These are phyloP conservation scores for Linum usitatissimum DNA, from an alignment of 345 rosid species.

Conservation along the genomic window DNA sequence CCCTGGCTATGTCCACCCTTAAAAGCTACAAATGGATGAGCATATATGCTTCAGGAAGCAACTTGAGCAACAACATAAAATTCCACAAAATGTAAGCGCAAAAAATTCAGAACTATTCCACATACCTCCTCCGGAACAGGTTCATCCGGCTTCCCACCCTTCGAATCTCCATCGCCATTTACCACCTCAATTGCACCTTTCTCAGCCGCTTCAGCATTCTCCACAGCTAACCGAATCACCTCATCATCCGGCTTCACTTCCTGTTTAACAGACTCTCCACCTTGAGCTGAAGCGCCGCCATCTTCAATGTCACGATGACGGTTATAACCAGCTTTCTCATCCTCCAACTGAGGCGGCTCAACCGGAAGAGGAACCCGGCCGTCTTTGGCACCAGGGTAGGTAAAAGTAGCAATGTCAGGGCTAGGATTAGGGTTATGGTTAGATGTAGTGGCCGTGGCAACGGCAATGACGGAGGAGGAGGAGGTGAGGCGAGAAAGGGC, in stretches of 20 bases:
- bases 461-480: slow-evolving; percentile 13
- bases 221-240: slow-evolving; percentile 1
- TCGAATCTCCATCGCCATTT: slow-evolving; percentile 8
- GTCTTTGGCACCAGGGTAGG: background rate
- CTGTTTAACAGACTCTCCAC: slow-evolving; percentile 4
- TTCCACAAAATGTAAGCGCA: background rate
- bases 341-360: background rate
- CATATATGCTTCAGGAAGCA: background rate
- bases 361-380: background rate
- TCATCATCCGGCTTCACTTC: background rate
- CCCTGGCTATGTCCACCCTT: too few species aligned
- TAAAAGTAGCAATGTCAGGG: too few species aligned
- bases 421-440: slow-evolving; percentile 7
- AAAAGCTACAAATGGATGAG: background rate
- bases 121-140: slow-evolving; percentile 7
- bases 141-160: slow-evolving; percentile 3
- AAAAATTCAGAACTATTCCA: background rate
- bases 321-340: background rate
- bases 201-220: background rate
- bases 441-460: slow-evolving; percentile 12
- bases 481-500: slow-evolving; percentile 47
- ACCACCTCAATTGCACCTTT: slow-evolving; percentile 4
- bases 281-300: slow-evolving; percentile 1
- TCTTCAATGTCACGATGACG: background rate
- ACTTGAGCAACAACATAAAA: background rate